Percentiles rank a stretch among this genome's conserved stretches.
Evolutionary conservation across 2,329 filamentous ascomycete species (phyloP).

Genomic region (Chaetomium sp.): DNA sequence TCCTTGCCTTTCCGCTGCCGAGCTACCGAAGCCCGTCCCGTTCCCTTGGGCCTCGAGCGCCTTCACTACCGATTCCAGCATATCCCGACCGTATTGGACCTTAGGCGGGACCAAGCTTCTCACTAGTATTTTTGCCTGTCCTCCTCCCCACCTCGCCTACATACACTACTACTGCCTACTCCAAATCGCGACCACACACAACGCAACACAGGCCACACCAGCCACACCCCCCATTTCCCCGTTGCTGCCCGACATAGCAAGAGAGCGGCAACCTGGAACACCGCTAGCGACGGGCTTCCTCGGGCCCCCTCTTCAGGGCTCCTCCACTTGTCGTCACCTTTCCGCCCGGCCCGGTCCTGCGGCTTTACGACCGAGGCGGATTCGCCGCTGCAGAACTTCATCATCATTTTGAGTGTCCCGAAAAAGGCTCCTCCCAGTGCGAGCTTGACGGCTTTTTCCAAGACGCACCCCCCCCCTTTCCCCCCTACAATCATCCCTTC

Average conservation of each 20-base stretch:
- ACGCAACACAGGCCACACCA: constrained; percentile 7
- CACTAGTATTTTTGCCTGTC: constrained; percentile 12
- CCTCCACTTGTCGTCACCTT: no score
- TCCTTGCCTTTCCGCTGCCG: constrained; percentile 9
- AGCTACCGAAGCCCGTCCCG: constrained; percentile 17
- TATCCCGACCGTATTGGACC: not conserved
- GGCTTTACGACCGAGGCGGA: constrained; percentile 11
- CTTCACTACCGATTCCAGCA: no score
- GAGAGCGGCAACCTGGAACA: no score
- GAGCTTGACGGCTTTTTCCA: constrained; percentile 4
- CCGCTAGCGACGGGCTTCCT: no score
- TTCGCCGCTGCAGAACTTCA: constrained; percentile 6
- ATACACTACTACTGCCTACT: no score
- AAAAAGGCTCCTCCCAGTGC: constrained; percentile 4
- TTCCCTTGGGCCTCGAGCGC: constrained; percentile 4
- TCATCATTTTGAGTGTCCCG: constrained; percentile 2
- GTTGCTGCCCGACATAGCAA: constrained; percentile 22
- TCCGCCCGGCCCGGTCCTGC: no score
- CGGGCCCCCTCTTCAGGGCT: no score
- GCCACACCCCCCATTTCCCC: not conserved
- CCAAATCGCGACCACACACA: not conserved
- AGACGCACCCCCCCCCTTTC: not conserved
- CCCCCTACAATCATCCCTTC: not conserved
- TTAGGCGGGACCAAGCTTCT: constrained; percentile 9
- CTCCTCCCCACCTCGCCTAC: constrained; percentile 13